Evolutionary conservation across 1,284 basidiomycete genomes (phyloP).

Genomic region (Meripilus lineatus): DNA sequence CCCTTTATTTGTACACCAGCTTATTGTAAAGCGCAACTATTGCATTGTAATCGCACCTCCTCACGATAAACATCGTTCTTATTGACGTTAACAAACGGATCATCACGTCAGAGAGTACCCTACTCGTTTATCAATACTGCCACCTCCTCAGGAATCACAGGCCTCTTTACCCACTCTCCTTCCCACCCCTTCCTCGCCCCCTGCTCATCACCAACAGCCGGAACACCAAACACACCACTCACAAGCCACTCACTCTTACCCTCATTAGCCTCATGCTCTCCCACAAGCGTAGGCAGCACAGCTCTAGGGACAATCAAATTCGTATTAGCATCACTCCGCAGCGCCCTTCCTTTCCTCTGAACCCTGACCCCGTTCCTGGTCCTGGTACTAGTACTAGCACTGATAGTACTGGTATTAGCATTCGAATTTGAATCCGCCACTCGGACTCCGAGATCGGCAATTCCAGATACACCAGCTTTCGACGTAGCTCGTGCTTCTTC

Average conservation of each 20-base stretch:
- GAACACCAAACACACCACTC: slow-evolving; percentile 67
- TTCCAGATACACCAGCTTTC: slow-evolving; percentile 57
- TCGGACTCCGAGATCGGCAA: slow-evolving; percentile 56
- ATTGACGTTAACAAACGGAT: too few relatives aligned
- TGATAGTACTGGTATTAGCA: too few relatives aligned
- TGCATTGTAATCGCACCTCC: too few relatives aligned
- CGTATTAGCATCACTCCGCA: slow-evolving; percentile 70
- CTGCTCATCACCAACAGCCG: slow-evolving; percentile 33
- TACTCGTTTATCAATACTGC: slow-evolving; percentile 26
- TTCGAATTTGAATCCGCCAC: slow-evolving; percentile 14
- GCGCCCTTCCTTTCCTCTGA: slow-evolving; percentile 38
- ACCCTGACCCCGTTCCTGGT: slow-evolving; percentile 11
- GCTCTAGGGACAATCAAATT: slow-evolving; percentile 68
- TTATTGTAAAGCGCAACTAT: too few relatives aligned
- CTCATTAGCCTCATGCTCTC: slow-evolving; percentile 37
- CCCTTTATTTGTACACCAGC: too few relatives aligned
- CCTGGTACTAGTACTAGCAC: too few relatives aligned
- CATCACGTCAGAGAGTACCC: too few relatives aligned
- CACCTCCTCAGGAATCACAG: slow-evolving; percentile 42
- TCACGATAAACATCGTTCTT: too few relatives aligned
- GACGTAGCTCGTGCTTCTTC: slow-evolving; percentile 51
- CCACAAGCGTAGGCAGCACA: slow-evolving; percentile 60
- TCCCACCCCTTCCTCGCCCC: slow-evolving; percentile 46
- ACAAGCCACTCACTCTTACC: slow-evolving; percentile 49
- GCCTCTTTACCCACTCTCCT: slow-evolving; percentile 48